Evolutionary conservation across 2,329 filamentous ascomycete genomes (phyloP).

Genomic region (Dothistroma septosporum): DNA sequence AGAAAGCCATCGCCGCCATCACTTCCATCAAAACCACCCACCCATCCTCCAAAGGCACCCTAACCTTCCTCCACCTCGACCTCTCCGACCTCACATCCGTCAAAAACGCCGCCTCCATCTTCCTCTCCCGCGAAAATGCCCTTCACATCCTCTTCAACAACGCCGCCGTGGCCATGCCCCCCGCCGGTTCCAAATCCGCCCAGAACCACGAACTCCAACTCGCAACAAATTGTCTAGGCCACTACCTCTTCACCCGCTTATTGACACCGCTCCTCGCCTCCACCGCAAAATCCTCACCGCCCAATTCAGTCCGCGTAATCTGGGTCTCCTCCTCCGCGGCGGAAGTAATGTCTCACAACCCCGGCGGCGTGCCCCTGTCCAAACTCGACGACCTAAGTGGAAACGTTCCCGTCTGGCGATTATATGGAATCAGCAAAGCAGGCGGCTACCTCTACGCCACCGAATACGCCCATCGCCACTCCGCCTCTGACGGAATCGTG

Average conservation of each 20-base stretch:
- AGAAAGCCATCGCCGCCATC: slow-evolving; percentile 46
- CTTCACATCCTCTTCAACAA: slow-evolving; percentile 13
- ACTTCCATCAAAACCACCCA: slow-evolving; percentile 38
- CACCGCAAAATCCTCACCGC: slow-evolving; percentile 24
- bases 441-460: background rate
- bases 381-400: background rate
- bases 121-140: slow-evolving; percentile 30
- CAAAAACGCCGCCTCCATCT: slow-evolving; percentile 33
- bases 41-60: slow-evolving; percentile 37
- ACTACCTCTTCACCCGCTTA: slow-evolving; percentile 30
- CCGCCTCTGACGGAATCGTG: background rate
- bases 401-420: background rate
- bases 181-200: slow-evolving; percentile 32
- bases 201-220: slow-evolving; percentile 35
- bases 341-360: background rate
- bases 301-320: slow-evolving; percentile 30
- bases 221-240: slow-evolving; percentile 35
- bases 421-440: slow-evolving; percentile 5
- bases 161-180: slow-evolving; percentile 28
- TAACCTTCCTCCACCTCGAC: slow-evolving; percentile 47
- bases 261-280: slow-evolving; percentile 25
- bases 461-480: background rate
- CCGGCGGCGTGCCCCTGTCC: slow-evolving; percentile 8
- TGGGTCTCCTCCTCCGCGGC: slow-evolving; percentile 32
- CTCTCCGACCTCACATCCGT: slow-evolving; percentile 33